Evolutionary conservation across 1,284 basidiomycete genomes (phyloP), one percentile per base, ranked within the genome.

Genomic region (Porodaedalea pini): DNA sequence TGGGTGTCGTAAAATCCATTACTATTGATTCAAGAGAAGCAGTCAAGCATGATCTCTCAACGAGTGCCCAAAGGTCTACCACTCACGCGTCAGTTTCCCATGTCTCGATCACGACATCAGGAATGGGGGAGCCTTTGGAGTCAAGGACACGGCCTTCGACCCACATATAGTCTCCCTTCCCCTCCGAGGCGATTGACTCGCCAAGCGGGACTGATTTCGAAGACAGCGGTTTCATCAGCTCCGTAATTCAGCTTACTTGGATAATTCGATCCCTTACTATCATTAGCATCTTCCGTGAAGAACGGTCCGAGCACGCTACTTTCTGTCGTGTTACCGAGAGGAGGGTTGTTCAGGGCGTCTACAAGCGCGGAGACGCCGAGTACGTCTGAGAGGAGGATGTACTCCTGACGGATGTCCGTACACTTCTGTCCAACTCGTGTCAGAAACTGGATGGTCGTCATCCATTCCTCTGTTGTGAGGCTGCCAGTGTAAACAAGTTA

Each of bases 11-110:
- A 86, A 62, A 73, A 76, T 15, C 83, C 80, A 76, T 58, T 32
- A 45, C 47, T 58, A 11, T 15, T 43, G 31, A 53, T 48, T 47
- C 13, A 8, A 6, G 21, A 17, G 40, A n/a, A 13, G 13, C 17
- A 17, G 25, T 47, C 4, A 31, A 27, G 11, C 45, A 29, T 7
- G 23, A 6, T 29, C 45, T 29, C 6, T 21, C n/a, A 31, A n/a
- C 29, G 36, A 19, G 7, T 31, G 29, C 25, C 2, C 15, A 27
- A 11, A 51, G 31, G 19, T 32, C 13, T 25, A 8, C 21, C 29
- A 90, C 88, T 58, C 81, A 67, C 3, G 77, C 78, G 67, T 94
- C 91, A n/a, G 90, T 85, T 71, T 94, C 91, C 92, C 90, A 93
- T 13, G 90, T 92, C 58, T 93, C 88, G 60, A 93, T 87, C 32